Base-by-base conservation (phyloP, 2,329 filamentous ascomycete genomes). In the Pyrenochaeta sp. region DNA sequence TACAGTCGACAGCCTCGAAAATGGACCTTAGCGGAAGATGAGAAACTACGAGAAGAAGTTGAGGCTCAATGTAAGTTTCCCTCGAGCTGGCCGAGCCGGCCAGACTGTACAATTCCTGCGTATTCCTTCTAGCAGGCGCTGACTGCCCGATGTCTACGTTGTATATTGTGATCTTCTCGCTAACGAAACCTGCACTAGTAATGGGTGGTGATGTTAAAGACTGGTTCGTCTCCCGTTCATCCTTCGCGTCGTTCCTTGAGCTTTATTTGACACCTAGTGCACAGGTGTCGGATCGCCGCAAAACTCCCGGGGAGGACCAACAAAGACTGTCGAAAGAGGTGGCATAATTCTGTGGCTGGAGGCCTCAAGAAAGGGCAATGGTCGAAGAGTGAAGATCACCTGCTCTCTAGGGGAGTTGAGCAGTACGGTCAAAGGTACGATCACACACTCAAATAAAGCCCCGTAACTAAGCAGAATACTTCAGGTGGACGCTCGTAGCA, bases 301-400 rank as follows among this genome's bases (percentile, higher is more conserved):
- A 69, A 67, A 27, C 73, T 81, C 1, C 78, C 78, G 2, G 75
- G 75, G 7, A 67, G 79, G 53, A 77, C 76, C 13, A 81, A 81
- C 64, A 81, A 81, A 59, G 79, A 81, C 63, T 81, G 79, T 53
- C 73, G 79, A 19, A 81, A 81, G 59, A 71, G 79, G 42, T 81
- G 78, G 78, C 72, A 74, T 44, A 80, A 81, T 48, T 74, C 73
- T 19, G 70, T 77, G 59, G 64, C 71, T 52, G 66, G 76, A 58
- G 66, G 74, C 12, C 65, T 80, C 32, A 80, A 76, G 54, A 81
- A 80, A 60, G 79, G 79, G 3, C 68, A 76, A 34, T 81, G 80
- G 78, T 73, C 64, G 8, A 73, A 71, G 44, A 72, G 64, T 39
- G 77, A 79, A 62, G 77, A 79, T 47, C 47, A 65, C 2, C 62